Evolutionary conservation across 352 stramenopile species (phyloP).

Genomic region (Phytophthora hybrid): DNA sequence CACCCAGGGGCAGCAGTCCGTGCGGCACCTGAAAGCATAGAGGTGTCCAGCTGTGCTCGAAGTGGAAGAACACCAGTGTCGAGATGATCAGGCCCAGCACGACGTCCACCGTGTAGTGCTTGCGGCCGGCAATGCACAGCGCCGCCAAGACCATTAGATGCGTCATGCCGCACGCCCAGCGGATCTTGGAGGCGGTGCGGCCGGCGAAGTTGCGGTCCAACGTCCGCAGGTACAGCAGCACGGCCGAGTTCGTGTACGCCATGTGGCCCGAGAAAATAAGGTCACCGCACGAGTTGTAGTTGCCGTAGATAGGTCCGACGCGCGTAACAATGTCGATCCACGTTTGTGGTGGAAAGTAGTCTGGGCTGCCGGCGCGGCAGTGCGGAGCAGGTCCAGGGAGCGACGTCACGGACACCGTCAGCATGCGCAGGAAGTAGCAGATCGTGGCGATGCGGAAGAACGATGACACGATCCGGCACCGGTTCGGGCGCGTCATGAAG

Average conservation of each 20-base stretch:
- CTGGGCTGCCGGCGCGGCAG: slow-evolving; percentile 54
- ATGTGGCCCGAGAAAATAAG: slow-evolving; percentile 85
- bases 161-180: slow-evolving; percentile 59
- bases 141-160: slow-evolving; percentile 62
- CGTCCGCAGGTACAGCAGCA: slow-evolving; percentile 73
- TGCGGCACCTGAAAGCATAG: slow-evolving; percentile 54
- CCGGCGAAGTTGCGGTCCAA: slow-evolving; percentile 61
- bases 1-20: slow-evolving; percentile 37
- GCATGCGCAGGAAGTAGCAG: slow-evolving; percentile 74
- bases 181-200: slow-evolving; percentile 50
- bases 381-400: slow-evolving; percentile 76
- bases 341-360: slow-evolving; percentile 67
- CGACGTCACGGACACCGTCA: slow-evolving; percentile 75
- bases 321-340: slow-evolving; percentile 83
- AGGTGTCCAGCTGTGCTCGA: slow-evolving; percentile 77
- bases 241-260: slow-evolving; percentile 73
- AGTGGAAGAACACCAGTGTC: slow-evolving; percentile 81
- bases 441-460: slow-evolving; percentile 80
- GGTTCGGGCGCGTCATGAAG: slow-evolving; percentile 61
- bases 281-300: slow-evolving; percentile 82
- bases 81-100: slow-evolving; percentile 74
- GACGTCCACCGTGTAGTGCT: slow-evolving; percentile 86
- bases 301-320: slow-evolving; percentile 76
- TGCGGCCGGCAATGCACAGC: slow-evolving; percentile 71
- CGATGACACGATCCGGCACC: slow-evolving; percentile 54